phyloP scores from a whole-genome alignment of 345 rosid genomes.

The Boechera retrofracta region DNA sequence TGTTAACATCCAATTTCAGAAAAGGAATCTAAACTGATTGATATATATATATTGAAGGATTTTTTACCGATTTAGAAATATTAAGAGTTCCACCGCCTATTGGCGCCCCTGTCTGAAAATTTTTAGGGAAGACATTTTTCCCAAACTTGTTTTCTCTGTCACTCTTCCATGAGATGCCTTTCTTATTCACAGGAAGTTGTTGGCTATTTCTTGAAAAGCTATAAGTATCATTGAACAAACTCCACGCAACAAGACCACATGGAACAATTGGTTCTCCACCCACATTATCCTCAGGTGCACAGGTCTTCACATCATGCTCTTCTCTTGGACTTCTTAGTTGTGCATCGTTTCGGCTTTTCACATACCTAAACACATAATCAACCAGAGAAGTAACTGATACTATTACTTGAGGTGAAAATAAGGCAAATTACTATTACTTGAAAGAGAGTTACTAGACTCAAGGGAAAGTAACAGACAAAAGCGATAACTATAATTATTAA shows the following conservation, averaged over 20 bases:
- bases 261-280: conserved; percentile 64
- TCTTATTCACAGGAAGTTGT: conserved; percentile 65
- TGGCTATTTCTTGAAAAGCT: conserved; percentile 54
- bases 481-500: not conserved
- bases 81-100: conserved; percentile 63
- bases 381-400: conserved; percentile 21
- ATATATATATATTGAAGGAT: not conserved
- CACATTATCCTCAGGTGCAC: conserved; percentile 71
- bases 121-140: conserved; percentile 68
- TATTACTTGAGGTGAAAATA: not conserved
- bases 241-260: conserved; percentile 98
- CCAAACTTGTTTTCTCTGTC: conserved; percentile 90
- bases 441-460: not conserved
- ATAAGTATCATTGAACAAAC: conserved; percentile 93
- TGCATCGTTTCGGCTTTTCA: conserved; percentile 82
- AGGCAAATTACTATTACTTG: not conserved
- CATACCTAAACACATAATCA: conserved; percentile 64
- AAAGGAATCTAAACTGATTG: not conserved
- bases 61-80: conserved; percentile 58
- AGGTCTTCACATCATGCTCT: conserved; percentile 49
- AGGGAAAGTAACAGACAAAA: not conserved
- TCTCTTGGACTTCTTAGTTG: conserved; percentile 54
- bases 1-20: conserved; percentile 14
- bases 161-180: conserved; percentile 88
- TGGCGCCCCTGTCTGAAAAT: conserved; percentile 66